A percentile compares a stretch with the other conserved stretches of the same genome.
These are phyloP conservation scores for Oryza brachyantha DNA, from an alignment of 176 grass and related monocot species.

Conservation along the genomic window DNA sequence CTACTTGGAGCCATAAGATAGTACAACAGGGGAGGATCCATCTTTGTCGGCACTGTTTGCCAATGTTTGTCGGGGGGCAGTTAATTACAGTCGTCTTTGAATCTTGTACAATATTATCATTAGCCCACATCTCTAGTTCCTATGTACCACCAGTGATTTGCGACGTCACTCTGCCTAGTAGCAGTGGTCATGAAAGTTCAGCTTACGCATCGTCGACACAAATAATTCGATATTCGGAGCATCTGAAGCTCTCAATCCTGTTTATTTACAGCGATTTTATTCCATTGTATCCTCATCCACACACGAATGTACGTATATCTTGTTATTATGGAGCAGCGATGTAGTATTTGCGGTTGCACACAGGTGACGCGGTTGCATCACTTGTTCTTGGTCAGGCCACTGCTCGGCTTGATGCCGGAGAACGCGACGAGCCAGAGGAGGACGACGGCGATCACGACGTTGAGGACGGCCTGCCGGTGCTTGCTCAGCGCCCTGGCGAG, in stretches of 20 bases:
- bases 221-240: neutral
- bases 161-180: neutral
- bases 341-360: neutral
- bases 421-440: slow-evolving; percentile 51
- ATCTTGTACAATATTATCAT: neutral
- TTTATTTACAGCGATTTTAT: neutral
- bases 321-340: neutral
- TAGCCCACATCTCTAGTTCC: neutral
- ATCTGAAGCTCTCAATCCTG: neutral
- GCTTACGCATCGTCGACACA: neutral
- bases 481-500: slow-evolving; percentile 32
- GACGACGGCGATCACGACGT: slow-evolving; percentile 50
- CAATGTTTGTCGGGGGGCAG: neutral
- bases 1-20: slow-evolving; percentile 60
- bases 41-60: neutral
- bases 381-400: slow-evolving; percentile 10
- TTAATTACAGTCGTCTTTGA: neutral
- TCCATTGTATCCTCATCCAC: neutral
- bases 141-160: neutral
- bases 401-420: slow-evolving; percentile 22
- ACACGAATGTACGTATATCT: neutral
- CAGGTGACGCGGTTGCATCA: neutral
- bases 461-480: slow-evolving; percentile 44
- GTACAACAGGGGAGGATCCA: neutral
- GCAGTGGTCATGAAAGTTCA: neutral